phyloP scores from a whole-genome alignment of 2,329 filamentous ascomycete species.

The Byssochlamys sp. region DNA sequence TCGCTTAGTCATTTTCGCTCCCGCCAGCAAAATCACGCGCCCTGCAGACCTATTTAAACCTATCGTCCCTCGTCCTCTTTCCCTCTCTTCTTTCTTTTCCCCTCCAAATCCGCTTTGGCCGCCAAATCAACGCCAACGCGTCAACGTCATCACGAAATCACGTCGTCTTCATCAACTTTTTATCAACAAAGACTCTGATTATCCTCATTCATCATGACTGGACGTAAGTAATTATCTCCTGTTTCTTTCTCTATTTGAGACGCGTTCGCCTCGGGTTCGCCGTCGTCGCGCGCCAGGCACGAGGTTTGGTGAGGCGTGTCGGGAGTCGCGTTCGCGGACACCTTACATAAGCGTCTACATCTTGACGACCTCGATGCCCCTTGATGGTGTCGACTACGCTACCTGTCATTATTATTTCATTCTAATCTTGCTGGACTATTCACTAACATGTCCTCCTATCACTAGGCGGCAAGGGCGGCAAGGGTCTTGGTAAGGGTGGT shows the following conservation, averaged over 20 bases:
- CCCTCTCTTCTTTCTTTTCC: conserved; percentile 10
- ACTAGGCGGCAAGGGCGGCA: conserved; percentile 84
- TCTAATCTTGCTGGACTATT: not conserved
- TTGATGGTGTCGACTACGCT: not conserved
- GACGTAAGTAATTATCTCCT: conserved; percentile 26
- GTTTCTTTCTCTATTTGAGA: not conserved
- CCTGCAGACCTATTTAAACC: conserved; percentile 10
- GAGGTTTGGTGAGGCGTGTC: not conserved
- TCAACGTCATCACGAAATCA: conserved; percentile 6
- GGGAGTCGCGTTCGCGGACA: not conserved
- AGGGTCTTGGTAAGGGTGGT: conserved; percentile 95
- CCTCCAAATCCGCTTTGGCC: not conserved
- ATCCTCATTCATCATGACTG: conserved; percentile 25
- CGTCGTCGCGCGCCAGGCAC: not conserved
- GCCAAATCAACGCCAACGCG: conserved; percentile 9
- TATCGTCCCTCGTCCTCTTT: conserved; percentile 7
- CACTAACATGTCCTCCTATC: conserved; percentile 7
- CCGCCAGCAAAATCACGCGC: conserved; percentile 2
- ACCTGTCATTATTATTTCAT: not conserved
- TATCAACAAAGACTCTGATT: conserved; percentile 3
- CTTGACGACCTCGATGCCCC: not conserved
- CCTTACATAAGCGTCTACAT: not conserved
- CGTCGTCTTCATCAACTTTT: conserved; percentile 5
- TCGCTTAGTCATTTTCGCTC: conserved; percentile 12
- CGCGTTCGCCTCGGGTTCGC: not conserved